phyloP scores from a whole-genome alignment of 2,329 filamentous ascomycete genomes.

The Cordyceps sp. region DNA sequence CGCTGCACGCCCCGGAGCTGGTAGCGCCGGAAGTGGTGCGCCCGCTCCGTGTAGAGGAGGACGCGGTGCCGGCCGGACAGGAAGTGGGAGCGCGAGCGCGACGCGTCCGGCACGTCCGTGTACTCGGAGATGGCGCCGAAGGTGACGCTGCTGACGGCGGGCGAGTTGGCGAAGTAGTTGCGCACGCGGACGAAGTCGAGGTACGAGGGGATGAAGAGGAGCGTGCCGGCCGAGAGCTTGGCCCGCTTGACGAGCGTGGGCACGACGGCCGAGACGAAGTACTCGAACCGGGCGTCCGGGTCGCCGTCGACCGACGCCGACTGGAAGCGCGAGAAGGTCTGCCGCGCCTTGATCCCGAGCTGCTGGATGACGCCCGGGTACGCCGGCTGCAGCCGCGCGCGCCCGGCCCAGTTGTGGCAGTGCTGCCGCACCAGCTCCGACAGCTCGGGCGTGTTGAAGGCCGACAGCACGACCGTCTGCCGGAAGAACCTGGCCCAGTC shows the following conservation, averaged over 20 bases:
- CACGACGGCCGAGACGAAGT: slow-evolving; percentile 71
- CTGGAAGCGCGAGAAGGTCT: slow-evolving; percentile 83
- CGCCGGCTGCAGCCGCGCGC: slow-evolving; percentile 52
- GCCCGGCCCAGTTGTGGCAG: slow-evolving; percentile 69
- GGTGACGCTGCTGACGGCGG: slow-evolving; percentile 30
- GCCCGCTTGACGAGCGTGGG: slow-evolving; percentile 54
- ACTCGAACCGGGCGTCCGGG: slow-evolving; percentile 77
- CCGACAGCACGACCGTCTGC: slow-evolving; percentile 68
- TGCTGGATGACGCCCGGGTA: slow-evolving; percentile 61
- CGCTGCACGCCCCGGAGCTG: slow-evolving; percentile 63
- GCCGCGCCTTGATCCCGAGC: slow-evolving; percentile 54
- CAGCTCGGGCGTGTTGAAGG: slow-evolving; percentile 79
- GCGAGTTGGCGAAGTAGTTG: slow-evolving; percentile 72
- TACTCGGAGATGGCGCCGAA: slow-evolving; percentile 84
- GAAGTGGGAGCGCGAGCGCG: slow-evolving; percentile 77
- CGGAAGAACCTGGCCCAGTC: slow-evolving; percentile 64
- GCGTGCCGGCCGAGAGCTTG: slow-evolving; percentile 49
- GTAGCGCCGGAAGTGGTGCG: slow-evolving; percentile 94
- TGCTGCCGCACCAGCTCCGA: slow-evolving; percentile 60
- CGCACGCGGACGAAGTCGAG: slow-evolving; percentile 88
- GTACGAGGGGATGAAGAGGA: slow-evolving; percentile 86
- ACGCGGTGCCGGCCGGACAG: slow-evolving; percentile 66
- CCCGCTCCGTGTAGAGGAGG: slow-evolving; percentile 80
- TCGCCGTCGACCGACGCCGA: slow-evolving; percentile 53
- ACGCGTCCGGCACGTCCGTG: slow-evolving; percentile 59